Conservation (phyloP, 495 filamentous ascomycete species). For the Podospora pseudocomata region DNA sequence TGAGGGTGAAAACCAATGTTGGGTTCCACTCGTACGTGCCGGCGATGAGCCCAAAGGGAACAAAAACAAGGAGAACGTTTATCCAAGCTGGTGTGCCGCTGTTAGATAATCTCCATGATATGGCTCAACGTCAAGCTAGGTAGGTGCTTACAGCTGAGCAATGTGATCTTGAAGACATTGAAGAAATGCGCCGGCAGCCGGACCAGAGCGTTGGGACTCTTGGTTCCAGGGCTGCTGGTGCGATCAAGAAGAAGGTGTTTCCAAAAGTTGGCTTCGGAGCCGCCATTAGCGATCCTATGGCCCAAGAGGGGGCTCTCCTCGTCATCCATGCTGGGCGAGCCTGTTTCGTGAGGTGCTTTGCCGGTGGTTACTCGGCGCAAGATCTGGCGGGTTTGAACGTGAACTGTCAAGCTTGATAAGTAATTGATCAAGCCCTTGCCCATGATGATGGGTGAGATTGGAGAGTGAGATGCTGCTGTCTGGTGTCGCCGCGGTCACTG, state of each 20-base stretch:
- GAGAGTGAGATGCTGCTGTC: neutral
- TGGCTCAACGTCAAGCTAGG: neutral
- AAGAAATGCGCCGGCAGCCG: slow-evolving; percentile 53
- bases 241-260: slow-evolving; percentile 45
- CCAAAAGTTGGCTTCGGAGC: slow-evolving; percentile 18
- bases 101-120: slow-evolving; percentile 9
- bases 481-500: neutral
- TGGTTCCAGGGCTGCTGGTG: slow-evolving; percentile 43
- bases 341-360: slow-evolving; percentile 3
- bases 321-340: slow-evolving; percentile 9
- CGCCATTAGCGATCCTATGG: slow-evolving; percentile 2
- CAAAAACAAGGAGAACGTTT: slow-evolving; percentile 83
- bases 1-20: slow-evolving; percentile 75
- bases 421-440: slow-evolving; percentile 4
- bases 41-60: slow-evolving; percentile 81
- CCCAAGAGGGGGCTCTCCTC: slow-evolving; percentile 17
- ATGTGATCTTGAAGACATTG: slow-evolving; percentile 50
- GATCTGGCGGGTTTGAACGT: slow-evolving; percentile 17
- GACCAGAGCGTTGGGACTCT: slow-evolving; percentile 51
- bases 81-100: slow-evolving; percentile 55
- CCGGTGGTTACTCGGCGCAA: slow-evolving; percentile 18
- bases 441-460: slow-evolving; percentile 14
- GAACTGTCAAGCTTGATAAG: slow-evolving; percentile 20
- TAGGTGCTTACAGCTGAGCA: slow-evolving; percentile 51
- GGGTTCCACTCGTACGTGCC: slow-evolving; percentile 70